Conservation (phyloP, 164 flowering plant species). For the Vitis amurensis region DNA sequence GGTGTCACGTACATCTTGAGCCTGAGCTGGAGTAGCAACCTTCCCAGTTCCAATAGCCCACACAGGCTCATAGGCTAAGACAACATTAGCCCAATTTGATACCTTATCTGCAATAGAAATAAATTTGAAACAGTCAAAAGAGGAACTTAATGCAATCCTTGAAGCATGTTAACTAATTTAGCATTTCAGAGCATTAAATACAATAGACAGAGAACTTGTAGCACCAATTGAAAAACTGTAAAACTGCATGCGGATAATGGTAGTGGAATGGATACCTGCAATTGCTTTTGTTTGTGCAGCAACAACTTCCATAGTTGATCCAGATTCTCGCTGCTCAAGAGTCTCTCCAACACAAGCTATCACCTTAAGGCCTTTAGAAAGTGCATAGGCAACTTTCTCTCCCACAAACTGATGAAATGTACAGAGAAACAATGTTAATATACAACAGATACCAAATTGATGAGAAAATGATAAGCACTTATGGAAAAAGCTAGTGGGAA, state of each 20-base stretch:
- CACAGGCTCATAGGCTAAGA: slow-evolving; percentile 67
- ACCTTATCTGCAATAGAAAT: slow-evolving; percentile 32
- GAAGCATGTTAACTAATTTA: background rate
- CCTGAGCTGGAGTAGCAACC: slow-evolving; percentile 66
- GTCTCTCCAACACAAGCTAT: slow-evolving; percentile 77
- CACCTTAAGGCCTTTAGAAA: slow-evolving; percentile 63
- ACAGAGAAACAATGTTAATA: background rate
- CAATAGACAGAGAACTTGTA: background rate
- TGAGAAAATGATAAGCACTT: background rate
- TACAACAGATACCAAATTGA: background rate
- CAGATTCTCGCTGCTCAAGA: slow-evolving; percentile 70
- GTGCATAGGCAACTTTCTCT: slow-evolving; percentile 70
- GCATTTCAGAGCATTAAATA: no score
- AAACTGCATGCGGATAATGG: background rate
- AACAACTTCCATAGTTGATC: slow-evolving; percentile 60
- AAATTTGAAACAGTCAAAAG: background rate
- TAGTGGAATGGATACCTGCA: slow-evolving; percentile 36
- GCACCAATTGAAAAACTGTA: background rate
- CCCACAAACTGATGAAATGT: slow-evolving; percentile 47
- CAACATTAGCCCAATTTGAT: slow-evolving; percentile 47
- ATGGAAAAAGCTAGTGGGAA: background rate
- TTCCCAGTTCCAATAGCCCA: slow-evolving; percentile 82
- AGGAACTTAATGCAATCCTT: background rate
- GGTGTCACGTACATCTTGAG: slow-evolving; percentile 56
- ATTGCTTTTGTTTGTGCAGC: slow-evolving; percentile 75